Conservation (phyloP, 192 early-diverging fungal species). For the Chytriomyces sp. region DNA sequence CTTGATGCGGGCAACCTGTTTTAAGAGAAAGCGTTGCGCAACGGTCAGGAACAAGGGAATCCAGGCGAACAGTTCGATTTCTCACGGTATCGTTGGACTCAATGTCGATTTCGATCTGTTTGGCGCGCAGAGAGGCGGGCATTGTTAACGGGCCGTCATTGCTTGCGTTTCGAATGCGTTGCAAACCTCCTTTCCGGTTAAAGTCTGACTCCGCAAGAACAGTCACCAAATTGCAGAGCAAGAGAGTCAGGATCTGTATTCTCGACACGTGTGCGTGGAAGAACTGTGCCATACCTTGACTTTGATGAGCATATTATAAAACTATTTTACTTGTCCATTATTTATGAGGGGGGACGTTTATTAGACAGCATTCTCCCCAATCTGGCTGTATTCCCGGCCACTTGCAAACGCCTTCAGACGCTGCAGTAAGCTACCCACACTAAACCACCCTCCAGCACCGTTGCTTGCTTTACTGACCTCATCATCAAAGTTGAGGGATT, state of each 20-base stretch:
- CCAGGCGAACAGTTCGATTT: background rate
- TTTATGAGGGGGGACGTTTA: background rate
- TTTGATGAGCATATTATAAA: conserved; percentile 71
- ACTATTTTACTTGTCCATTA: background rate
- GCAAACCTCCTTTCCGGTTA: conserved; percentile 85
- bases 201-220: conserved; percentile 59
- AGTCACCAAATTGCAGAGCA: background rate
- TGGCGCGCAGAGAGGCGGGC: background rate
- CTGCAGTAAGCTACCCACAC: conserved; percentile 4
- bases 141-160: background rate
- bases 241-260: background rate
- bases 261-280: background rate
- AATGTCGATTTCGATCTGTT: conserved; percentile 88
- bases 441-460: background rate
- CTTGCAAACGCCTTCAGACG: conserved; percentile 4
- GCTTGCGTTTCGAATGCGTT: background rate
- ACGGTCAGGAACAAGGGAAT: background rate
- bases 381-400: conserved; percentile 8
- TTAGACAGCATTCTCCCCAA: conserved; percentile 6
- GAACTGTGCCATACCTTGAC: conserved; percentile 63
- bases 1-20: conserved; percentile 82
- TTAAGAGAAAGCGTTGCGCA: background rate
- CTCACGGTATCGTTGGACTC: conserved; percentile 73
- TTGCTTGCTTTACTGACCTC: conserved; percentile 13
- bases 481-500: conserved; percentile 33